These are phyloP conservation scores for Flaveria ramosissima DNA, from an alignment of 129 eudicot genomes.

Conservation along the genomic window DNA sequence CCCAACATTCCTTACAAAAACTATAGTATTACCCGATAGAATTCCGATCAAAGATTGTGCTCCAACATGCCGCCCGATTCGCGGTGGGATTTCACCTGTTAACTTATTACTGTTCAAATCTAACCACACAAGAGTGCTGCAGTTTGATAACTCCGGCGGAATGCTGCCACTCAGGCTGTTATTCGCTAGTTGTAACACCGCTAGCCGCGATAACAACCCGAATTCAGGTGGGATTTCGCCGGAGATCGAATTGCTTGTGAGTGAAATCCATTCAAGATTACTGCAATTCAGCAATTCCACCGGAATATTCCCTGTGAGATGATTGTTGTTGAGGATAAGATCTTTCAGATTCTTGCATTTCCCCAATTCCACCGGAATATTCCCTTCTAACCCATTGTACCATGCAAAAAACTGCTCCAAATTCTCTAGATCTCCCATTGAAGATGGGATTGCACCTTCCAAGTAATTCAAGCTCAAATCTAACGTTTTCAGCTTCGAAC, in stretches of 20 bases:
- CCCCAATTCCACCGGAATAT: conserved; percentile 68
- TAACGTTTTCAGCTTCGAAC: conserved; percentile 62
- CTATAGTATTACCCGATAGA: conserved; percentile 75
- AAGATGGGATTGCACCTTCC: conserved; percentile 73
- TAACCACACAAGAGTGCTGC: conserved; percentile 89
- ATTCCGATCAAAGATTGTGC: conserved; percentile 71
- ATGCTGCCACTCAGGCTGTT: conserved; percentile 75
- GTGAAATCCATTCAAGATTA: conserved; percentile 87
- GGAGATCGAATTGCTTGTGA: conserved; percentile 70
- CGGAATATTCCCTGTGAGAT: conserved; percentile 66
- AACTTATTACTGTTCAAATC: conserved; percentile 77
- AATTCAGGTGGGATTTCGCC: conserved; percentile 83
- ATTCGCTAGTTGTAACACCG: conserved; percentile 77
- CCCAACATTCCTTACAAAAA: conserved; percentile 82
- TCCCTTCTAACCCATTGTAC: conserved; percentile 85
- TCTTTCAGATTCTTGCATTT: conserved; percentile 70
- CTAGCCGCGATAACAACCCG: conserved; percentile 65
- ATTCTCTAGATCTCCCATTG: conserved; percentile 67
- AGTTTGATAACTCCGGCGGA: conserved; percentile 61
- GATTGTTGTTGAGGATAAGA: conserved; percentile 82
- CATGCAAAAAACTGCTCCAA: conserved; percentile 90
- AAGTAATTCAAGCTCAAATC: conserved; percentile 86
- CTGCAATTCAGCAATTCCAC: conserved; percentile 62
- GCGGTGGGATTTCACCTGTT: conserved; percentile 73
- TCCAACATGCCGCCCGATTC: conserved; percentile 80